phyloP scores from a whole-genome alignment of 2,329 filamentous ascomycete genomes.

The Colletotrichum costaricense region DNA sequence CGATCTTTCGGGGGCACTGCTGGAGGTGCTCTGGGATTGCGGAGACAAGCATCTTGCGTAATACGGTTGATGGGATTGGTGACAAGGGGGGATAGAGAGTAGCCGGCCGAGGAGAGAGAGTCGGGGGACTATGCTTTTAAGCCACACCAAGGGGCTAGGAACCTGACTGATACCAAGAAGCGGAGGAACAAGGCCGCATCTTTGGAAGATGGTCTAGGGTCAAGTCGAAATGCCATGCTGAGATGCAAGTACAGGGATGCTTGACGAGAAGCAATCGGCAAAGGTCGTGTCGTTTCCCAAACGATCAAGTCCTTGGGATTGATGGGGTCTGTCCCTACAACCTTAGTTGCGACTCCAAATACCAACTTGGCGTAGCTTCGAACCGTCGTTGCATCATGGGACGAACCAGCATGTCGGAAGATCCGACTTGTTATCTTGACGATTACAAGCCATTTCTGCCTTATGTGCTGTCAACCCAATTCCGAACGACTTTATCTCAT shows the following conservation, averaged over 20 bases:
- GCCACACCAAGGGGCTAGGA: neutral
- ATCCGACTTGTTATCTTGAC: neutral
- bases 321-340: neutral
- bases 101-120: neutral
- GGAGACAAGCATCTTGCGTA: conserved; percentile 30
- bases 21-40: conserved; percentile 36
- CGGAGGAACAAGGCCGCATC: neutral
- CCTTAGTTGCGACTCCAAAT: neutral
- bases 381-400: neutral
- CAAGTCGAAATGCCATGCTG: neutral
- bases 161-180: neutral
- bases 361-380: neutral
- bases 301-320: neutral
- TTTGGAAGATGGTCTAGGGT: neutral
- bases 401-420: neutral
- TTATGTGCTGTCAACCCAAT: neutral
- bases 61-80: neutral
- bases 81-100: neutral
- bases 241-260: conserved; percentile 1
- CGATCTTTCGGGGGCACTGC: conserved; percentile 29
- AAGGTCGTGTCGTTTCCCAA: neutral
- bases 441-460: neutral
- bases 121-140: conserved; percentile 10
- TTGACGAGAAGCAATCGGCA: neutral
- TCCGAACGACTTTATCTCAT: neutral